These are phyloP conservation scores for Neonectria ditissima DNA, from an alignment of 2,329 filamentous ascomycete species.

Conservation along the genomic window DNA sequence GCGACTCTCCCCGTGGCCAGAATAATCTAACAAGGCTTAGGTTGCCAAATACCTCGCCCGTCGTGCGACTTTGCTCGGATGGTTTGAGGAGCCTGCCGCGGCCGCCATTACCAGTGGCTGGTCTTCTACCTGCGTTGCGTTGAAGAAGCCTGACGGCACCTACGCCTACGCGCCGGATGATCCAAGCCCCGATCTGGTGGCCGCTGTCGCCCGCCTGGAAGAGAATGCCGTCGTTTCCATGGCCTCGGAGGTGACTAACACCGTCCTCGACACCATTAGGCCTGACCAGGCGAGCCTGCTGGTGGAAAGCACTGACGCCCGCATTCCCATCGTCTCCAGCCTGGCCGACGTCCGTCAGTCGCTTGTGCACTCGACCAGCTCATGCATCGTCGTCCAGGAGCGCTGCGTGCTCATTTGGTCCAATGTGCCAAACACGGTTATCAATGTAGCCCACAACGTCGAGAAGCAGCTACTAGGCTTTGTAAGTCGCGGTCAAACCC, in stretches of 20 bases:
- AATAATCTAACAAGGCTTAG: slow-evolving; percentile 27
- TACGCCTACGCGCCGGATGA: slow-evolving; percentile 42
- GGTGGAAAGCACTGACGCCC: slow-evolving; percentile 40
- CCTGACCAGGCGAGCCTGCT: slow-evolving; percentile 35
- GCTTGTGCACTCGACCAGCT: slow-evolving; percentile 36
- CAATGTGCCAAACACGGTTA: slow-evolving; percentile 38
- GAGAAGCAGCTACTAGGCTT: slow-evolving; percentile 45
- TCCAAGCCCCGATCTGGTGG: slow-evolving; percentile 38
- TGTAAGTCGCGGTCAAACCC: slow-evolving; percentile 30
- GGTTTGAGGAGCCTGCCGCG: slow-evolving; percentile 42
- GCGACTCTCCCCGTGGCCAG: background rate
- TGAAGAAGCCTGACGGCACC: slow-evolving; percentile 38
- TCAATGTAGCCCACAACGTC: slow-evolving; percentile 42
- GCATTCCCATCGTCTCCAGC: slow-evolving; percentile 37
- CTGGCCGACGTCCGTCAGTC: slow-evolving; percentile 35
- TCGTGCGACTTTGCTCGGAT: slow-evolving; percentile 42
- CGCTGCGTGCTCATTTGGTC: slow-evolving; percentile 43
- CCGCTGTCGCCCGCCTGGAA: slow-evolving; percentile 38
- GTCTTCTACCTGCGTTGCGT: slow-evolving; percentile 43
- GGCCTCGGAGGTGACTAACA: slow-evolving; percentile 40
- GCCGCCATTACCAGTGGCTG: slow-evolving; percentile 40
- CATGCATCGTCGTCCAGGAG: slow-evolving; percentile 41
- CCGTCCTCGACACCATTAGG: slow-evolving; percentile 38
- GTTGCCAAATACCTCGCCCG: slow-evolving; percentile 44
- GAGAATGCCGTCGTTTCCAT: slow-evolving; percentile 42